Base-by-base conservation (phyloP, 2,329 filamentous ascomycete genomes). In the Leptographium procerum region DNA sequence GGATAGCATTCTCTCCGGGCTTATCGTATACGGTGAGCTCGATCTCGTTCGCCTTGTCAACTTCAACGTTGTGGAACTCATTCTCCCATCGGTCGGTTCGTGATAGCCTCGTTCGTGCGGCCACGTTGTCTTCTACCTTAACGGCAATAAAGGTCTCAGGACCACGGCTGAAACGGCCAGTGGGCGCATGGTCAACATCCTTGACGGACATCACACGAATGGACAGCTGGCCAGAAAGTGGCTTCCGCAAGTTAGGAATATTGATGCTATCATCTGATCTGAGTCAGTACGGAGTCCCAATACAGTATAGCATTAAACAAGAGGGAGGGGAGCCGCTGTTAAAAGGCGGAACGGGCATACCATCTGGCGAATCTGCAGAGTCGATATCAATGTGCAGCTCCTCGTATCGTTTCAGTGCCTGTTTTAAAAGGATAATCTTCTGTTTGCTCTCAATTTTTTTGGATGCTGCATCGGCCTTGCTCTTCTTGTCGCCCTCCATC, bases 1-100 rank as follows among this genome's bases (percentile, higher is more conserved):
- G 94, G 56, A 95, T 85, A 16, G 91, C 86, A 65, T 95, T 88
- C 66, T 96, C 91, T 62, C 86, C 85, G 2, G 91, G 86, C 74
- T 95, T 96, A 71, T 99, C 94, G 72, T 99, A 99, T 13, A 99
- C 91, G 0, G 91, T 97, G 57, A 99, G 83, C 70, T 99, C 94
- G 61, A 99, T 90, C 73, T 99, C 94, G 72, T 99, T 99, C 56
- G 94, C 94, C 76, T 97, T 97, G 73, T 97, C 92, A 59, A 99
- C 94, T 63, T 94, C 89, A 61, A 99, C 86, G 60, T 86, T 91
- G 71, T 96, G 94, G 40, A 86, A 83, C 73, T 99, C 94, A 65
- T 90, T 89, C 48, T 91, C 85, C 92, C 92, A 99, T 67, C 84
- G 84, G 72, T 99, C 94, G 61, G 80, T 95, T 59, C 91, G 82